Base-by-base conservation (phyloP, 2,329 filamentous ascomycete genomes). In the Leptosphaerulina australis region DNA sequence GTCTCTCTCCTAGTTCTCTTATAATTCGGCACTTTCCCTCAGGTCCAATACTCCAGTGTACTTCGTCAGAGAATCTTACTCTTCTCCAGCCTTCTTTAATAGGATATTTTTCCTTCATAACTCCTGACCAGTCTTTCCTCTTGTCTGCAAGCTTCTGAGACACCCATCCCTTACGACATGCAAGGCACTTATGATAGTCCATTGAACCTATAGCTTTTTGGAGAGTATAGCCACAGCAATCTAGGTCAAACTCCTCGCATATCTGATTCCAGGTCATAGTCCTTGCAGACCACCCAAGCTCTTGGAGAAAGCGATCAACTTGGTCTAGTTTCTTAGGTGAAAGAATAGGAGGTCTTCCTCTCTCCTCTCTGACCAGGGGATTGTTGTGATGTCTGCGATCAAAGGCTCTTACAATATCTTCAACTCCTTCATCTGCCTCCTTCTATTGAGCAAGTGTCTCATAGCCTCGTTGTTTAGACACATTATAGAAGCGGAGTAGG, bases 111-210 rank as follows among this genome's bases (percentile, higher is more conserved):
- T n/a, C 26, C 9, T 10, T 7, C 12, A 25, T 25, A 25, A 10
- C 10, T 25, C 10, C 22, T 5, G 5, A 5, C 15, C 14, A 21
- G 14, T 17, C 10, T 31, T 14, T 10, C 10, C 22, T 25, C 22
- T 5, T 25, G 12, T 39, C 28, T 21, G 36, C 36, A 39, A 5
- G 17, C 5, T 14, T 8, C 28, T 39, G 5, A 28, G 18, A 36
- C 3, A 46, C 41, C 41, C 36, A 52, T 10, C 43, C 36, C 26
- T 52, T 52, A 9, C 7, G 30, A 44, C 43, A 52, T 41, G n/a
- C 43, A 17, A 52, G 36, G 43, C 43, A 52, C 30, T 47, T 52
- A 24, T 37, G 24, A 21, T 52, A 46, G 33, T 47, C 37, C 29
- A 52, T 41, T 18, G 33, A 40, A 3, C 49, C 43, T 14, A 52